phyloP scores from a whole-genome alignment of 1,284 basidiomycete genomes.

The Ceratobasidium sp. region DNA sequence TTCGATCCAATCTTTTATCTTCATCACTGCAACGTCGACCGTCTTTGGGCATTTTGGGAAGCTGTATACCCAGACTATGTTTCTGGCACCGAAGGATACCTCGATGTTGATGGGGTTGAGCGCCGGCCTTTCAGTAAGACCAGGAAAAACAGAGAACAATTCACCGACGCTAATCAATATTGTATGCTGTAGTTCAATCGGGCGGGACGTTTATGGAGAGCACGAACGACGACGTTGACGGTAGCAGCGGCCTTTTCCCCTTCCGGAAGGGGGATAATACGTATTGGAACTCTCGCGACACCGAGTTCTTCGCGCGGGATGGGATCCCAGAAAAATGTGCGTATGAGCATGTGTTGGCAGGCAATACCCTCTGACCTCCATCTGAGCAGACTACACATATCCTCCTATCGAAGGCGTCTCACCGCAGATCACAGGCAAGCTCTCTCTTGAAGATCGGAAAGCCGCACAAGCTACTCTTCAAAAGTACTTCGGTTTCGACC shows the following conservation, averaged over 20 bases:
- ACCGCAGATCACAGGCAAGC: not conserved
- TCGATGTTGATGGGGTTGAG: constrained; percentile 31
- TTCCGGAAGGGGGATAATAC: constrained; percentile 45
- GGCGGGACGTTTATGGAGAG: constrained; percentile 21
- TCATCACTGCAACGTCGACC: constrained; percentile 48
- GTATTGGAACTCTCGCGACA: constrained; percentile 47
- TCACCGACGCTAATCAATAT: not conserved
- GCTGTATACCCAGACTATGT: constrained; percentile 45
- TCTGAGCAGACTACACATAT: constrained; percentile 13
- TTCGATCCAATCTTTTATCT: constrained; percentile 50
- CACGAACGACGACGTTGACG: not conserved
- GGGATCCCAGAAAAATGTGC: constrained; percentile 30
- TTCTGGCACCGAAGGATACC: constrained; percentile 20
- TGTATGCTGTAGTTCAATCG: not conserved
- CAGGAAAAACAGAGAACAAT: not conserved
- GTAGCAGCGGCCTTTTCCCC: constrained; percentile 42
- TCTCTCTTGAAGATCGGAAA: not conserved
- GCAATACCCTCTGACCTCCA: not conserved
- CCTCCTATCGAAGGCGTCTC: not conserved
- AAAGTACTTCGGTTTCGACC: constrained; percentile 9
- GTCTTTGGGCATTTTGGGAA: constrained; percentile 48
- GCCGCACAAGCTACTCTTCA: not conserved
- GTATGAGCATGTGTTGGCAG: not conserved
- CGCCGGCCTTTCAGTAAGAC: constrained; percentile 35
- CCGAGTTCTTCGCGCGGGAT: constrained; percentile 13